These are phyloP conservation scores for Phyllosticta paracitricarpa DNA, from an alignment of 2,329 filamentous ascomycete species.

Conservation along the genomic window DNA sequence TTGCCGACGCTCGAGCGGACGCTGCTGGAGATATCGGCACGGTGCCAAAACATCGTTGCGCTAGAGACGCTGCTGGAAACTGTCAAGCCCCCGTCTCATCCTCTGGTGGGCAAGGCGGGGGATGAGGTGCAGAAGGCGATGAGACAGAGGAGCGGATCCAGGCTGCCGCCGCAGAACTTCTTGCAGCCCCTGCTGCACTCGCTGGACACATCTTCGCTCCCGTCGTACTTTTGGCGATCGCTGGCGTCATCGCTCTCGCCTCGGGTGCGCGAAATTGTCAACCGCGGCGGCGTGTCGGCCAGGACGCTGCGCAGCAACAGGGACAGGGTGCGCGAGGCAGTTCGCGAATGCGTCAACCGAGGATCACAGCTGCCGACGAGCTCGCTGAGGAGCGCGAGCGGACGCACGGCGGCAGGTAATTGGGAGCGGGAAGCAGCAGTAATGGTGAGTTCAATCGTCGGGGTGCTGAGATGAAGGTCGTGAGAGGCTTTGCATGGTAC, in stretches of 20 bases:
- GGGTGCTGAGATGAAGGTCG: conserved; percentile 27
- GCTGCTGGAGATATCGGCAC: conserved; percentile 67
- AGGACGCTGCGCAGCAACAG: conserved; percentile 70
- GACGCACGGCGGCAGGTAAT: conserved; percentile 39
- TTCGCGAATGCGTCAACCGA: conserved; percentile 72
- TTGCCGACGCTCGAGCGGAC: conserved; percentile 75
- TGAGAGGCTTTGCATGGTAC: not conserved
- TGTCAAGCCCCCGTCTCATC: conserved; percentile 59
- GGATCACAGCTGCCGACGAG: conserved; percentile 60
- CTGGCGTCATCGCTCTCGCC: conserved; percentile 68
- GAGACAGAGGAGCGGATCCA: conserved; percentile 31
- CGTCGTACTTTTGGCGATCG: conserved; percentile 88
- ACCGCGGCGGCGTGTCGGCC: conserved; percentile 71
- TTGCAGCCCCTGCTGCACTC: conserved; percentile 62
- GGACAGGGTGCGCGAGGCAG: conserved; percentile 62
- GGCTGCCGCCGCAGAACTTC: conserved; percentile 38
- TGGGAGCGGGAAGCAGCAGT: conserved; percentile 93
- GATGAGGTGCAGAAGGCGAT: not conserved
- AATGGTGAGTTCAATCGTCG: conserved; percentile 78
- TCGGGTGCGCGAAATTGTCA: conserved; percentile 75
- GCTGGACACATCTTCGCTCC: conserved; percentile 80
- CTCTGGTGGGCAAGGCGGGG: conserved; percentile 40
- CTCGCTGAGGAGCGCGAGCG: conserved; percentile 32
- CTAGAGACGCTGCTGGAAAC: conserved; percentile 66
- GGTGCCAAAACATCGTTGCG: conserved; percentile 87